These are phyloP conservation scores for Begonia masoniana DNA, from an alignment of 306 rosid genomes.

Conservation along the genomic window DNA sequence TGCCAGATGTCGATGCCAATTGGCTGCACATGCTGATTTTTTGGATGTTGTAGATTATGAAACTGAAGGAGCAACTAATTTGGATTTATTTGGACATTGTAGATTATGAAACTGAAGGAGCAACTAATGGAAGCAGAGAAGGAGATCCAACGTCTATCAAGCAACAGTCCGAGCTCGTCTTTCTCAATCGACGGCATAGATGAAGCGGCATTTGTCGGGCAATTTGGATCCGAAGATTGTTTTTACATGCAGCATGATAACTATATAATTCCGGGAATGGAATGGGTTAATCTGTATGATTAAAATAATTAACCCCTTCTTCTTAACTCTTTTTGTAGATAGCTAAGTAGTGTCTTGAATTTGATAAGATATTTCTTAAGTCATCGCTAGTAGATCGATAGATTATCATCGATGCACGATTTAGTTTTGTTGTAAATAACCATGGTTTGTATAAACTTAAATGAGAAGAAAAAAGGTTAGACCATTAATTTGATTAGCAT, in stretches of 20 bases:
- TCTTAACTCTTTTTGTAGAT: neutral
- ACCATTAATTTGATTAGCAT: no score
- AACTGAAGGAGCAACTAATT: conserved; percentile 42
- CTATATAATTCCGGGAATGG: conserved; percentile 35
- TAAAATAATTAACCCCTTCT: conserved; percentile 14
- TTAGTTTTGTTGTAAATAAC: no score
- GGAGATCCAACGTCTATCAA: conserved; percentile 38
- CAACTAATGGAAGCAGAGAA: conserved; percentile 43
- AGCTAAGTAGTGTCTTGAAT: no score
- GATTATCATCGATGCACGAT: no score
- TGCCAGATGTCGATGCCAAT: conserved; percentile 18
- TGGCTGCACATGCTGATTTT: neutral
- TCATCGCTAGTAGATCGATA: no score
- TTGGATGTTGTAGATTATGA: conserved; percentile 26
- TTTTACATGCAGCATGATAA: conserved; percentile 29
- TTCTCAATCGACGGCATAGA: conserved; percentile 36
- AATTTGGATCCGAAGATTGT: conserved; percentile 34
- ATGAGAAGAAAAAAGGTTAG: no score
- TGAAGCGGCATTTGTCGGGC: conserved; percentile 46
- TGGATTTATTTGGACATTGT: neutral
- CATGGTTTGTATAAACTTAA: no score
- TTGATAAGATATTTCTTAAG: no score
- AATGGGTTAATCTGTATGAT: conserved; percentile 43
- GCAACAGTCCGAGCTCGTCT: conserved; percentile 50
- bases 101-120: conserved; percentile 56